Evolutionary conservation across 2,329 filamentous ascomycete species (phyloP).

Genomic region (Dothidotthia symphoricarpi): DNA sequence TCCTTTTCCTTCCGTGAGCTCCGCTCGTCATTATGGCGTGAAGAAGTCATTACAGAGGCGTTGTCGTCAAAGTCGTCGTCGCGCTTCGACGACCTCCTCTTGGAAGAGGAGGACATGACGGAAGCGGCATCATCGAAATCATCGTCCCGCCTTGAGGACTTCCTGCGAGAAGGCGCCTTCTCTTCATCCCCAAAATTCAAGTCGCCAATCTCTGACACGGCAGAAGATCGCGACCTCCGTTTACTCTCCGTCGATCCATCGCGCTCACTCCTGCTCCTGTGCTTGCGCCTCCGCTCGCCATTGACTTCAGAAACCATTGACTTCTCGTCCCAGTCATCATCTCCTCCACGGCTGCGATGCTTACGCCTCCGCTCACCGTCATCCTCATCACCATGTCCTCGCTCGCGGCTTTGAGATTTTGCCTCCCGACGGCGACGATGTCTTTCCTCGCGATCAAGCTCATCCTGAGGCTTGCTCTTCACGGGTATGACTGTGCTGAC

Average conservation of each 20-base stretch:
- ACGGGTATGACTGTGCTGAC: slow-evolving; percentile 21
- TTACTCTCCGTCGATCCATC: slow-evolving; percentile 32
- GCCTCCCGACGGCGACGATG: slow-evolving; percentile 24
- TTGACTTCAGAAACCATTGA: too few species aligned
- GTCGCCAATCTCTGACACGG: slow-evolving; percentile 45
- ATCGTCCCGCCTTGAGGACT: slow-evolving; percentile 43
- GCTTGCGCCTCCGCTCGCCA: slow-evolving; percentile 36
- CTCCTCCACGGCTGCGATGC: slow-evolving; percentile 35
- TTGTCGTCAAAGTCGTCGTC: slow-evolving; percentile 46
- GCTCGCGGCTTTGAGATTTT: slow-evolving; percentile 25
- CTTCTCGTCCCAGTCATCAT: slow-evolving; percentile 32
- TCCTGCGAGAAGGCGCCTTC: slow-evolving; percentile 40
- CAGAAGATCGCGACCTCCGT: slow-evolving; percentile 29
- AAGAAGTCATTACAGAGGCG: slow-evolving; percentile 43
- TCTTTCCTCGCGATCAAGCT: slow-evolving; percentile 33
- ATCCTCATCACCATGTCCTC: slow-evolving; percentile 43
- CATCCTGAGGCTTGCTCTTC: slow-evolving; percentile 28
- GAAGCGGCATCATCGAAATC: slow-evolving; percentile 46
- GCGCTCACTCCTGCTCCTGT: slow-evolving; percentile 35
- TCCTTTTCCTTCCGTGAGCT: slow-evolving; percentile 11
- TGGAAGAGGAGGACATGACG: slow-evolving; percentile 41
- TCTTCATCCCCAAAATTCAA: slow-evolving; percentile 37
- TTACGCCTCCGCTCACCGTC: slow-evolving; percentile 36
- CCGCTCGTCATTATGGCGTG: slow-evolving; percentile 43
- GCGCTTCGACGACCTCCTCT: slow-evolving; percentile 27